A percentile compares a stretch with the other conserved stretches of the same genome.
Evolutionary conservation across 257 asterid species (phyloP).

Genomic region (Solanum virginianum): DNA sequence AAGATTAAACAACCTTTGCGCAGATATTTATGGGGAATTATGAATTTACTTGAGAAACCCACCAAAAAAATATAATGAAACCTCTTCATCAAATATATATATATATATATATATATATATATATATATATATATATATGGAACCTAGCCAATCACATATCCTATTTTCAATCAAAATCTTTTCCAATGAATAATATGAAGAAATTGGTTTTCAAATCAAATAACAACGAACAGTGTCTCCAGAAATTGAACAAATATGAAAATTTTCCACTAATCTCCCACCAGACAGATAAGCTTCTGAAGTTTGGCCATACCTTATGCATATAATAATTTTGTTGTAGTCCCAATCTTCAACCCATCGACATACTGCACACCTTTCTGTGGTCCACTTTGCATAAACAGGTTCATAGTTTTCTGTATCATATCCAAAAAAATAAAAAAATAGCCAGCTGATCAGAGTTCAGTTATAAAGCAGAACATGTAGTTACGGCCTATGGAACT

Average conservation of each 20-base stretch:
- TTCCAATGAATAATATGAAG: background rate
- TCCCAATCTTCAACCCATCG: conserved; percentile 99
- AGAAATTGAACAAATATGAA: background rate
- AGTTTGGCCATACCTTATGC: conserved; percentile 20
- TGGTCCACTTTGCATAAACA: conserved; percentile 88
- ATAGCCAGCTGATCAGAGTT: background rate
- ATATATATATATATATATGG: background rate
- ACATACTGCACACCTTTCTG: conserved; percentile 99
- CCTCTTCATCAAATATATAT: background rate
- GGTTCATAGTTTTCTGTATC: conserved; percentile 80
- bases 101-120: too few species aligned
- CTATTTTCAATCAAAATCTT: background rate
- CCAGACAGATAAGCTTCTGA: background rate
- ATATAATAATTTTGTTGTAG: conserved; percentile 76
- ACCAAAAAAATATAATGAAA: background rate
- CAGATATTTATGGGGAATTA: background rate
- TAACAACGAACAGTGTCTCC: background rate
- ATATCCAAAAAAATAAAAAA: conserved; percentile 3
- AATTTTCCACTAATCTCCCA: background rate
- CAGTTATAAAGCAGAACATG: background rate
- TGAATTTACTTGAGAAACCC: background rate
- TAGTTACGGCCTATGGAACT: background rate
- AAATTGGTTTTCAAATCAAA: background rate
- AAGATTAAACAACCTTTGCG: background rate
- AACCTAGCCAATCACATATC: background rate